Base-by-base conservation (phyloP, 306 rosid genomes). In the Ceratonia siliqua region DNA sequence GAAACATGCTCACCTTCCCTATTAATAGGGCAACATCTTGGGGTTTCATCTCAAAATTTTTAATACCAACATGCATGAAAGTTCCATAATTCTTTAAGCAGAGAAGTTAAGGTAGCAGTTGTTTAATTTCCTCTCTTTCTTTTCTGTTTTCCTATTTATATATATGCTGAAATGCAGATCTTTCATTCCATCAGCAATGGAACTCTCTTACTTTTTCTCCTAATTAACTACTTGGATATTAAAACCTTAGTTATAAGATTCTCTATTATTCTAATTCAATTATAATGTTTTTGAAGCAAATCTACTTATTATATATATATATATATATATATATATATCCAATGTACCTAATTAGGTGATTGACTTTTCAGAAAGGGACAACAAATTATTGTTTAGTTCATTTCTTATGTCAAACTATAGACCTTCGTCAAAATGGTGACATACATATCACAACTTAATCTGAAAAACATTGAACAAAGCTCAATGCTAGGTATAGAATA, bases 381-480 rank as follows among this genome's bases (percentile, higher is more conserved):
- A 72, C 49, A 72, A 57, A 56, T 50, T 79, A 56, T 50, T 79
- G 54, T 55, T 42, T 9, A 28, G 52, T 52, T 32, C 74, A 64
- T 42, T 42, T 41, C n/a, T 35, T 64, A 12, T 63, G 74, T 72
- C 68, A 77, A 56, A 38, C 56, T 38, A 9, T 21, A 70, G 75
- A 75, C 72, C 50, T 61, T 56, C 20, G 79, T 76, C 74, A 79
- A 79, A 17, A 66, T 62, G 46, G 67, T 76, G 87, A 76, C 74
- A 73, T 46, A 78, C 62, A 46, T 58, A 64, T 74, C 20, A 30
- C 74, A 54, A 53, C 46, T 55, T 74, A 73, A 82, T 82, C 68
- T 24, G 55, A 68, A 68, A 59, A 62, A 71, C 62, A 27, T 25
- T 17, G 57, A 72, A 53, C 74, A n/a, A 67, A 72, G 71, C 74